Evolutionary conservation across 805 yeast genomes (phyloP), one percentile per base, ranked within the genome.

Genomic region (Blastobotrys peoriensis): DNA sequence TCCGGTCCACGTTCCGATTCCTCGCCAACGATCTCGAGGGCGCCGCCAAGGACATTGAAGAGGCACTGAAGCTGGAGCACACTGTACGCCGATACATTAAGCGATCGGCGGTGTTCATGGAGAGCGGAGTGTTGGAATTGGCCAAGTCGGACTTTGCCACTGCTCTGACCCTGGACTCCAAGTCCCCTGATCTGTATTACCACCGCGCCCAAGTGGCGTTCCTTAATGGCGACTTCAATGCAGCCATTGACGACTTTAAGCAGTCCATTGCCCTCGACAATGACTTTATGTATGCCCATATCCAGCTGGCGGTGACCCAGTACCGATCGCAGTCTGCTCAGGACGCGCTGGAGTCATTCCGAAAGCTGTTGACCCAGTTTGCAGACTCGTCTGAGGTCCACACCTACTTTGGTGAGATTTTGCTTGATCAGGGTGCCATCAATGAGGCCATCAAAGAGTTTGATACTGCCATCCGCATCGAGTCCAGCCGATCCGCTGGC

Each of bases 121-220:
- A 93, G 68, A 76, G 76, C 56, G 81, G 83, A 49, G 74, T 79
- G 33, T 70, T 74, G 45, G 67, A 68, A 16, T 82, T 76, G 50
- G 81, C 94, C 40, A 68, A 70, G 40, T 64, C 68, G 38, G 84
- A 81, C 65, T 88, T 93, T 59, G 76, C 78, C 42, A 68, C 72
- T 43, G 98, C 97, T 17, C 71, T 79, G 48, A 68, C 72, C 48
- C 60, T 83, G 50, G 81, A 86, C 59, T 78, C 91, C 40, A 68
- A 76, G 19, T 78, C 80, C 58, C 80, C 93, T 27, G 96, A 93
- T 60, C 77, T 83, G 54, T 86, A 81, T 71, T 93, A 93, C 73
- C 98, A 93, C 69, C 80, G 83, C 63, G 98, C 95, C 55, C 99
- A 93, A 76, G 74, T 89, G 62, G 78, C 75, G 64, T 91, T 89